phyloP scores from a whole-genome alignment of 192 early-diverging fungal genomes.

The Chytriomyces confervae region DNA sequence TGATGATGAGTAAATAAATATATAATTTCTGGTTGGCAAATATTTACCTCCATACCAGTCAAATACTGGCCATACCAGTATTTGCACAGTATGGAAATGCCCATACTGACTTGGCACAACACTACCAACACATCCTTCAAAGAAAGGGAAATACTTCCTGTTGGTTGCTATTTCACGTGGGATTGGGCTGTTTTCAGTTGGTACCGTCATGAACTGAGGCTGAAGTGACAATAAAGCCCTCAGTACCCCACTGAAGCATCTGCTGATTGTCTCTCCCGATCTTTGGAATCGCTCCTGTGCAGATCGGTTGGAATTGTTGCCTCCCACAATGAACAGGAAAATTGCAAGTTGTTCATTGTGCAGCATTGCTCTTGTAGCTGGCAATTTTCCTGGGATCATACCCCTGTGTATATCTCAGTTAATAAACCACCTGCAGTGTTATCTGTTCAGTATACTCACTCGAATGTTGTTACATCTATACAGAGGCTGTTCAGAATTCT shows the following conservation, averaged over 20 bases:
- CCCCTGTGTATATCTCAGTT: background rate
- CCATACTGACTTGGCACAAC: too few species aligned
- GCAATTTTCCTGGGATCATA: background rate
- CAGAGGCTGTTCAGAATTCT: slow-evolving; percentile 3
- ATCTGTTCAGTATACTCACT: background rate
- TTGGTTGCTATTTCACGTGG: background rate
- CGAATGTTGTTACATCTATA: background rate
- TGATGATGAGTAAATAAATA: too few species aligned
- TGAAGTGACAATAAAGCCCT: background rate
- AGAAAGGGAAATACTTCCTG: background rate
- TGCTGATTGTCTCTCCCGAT: background rate
- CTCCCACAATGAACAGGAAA: slow-evolving; percentile 9
- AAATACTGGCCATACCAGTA: too few species aligned
- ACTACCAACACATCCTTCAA: slow-evolving; percentile 22
- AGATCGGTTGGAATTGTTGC: slow-evolving; percentile 6
- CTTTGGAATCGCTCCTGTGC: slow-evolving; percentile 22
- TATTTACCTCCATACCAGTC: too few species aligned
- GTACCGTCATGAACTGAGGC: background rate
- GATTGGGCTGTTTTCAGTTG: background rate
- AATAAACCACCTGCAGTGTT: background rate
- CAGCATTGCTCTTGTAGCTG: background rate
- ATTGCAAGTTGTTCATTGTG: slow-evolving; percentile 15
- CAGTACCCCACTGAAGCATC: slow-evolving; percentile 7
- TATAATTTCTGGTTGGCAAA: too few species aligned
- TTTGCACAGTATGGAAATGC: too few species aligned